Evolutionary conservation across 306 rosid genomes (phyloP), one percentile per base, ranked within the genome.

Genomic region (Lablab purpureus): DNA sequence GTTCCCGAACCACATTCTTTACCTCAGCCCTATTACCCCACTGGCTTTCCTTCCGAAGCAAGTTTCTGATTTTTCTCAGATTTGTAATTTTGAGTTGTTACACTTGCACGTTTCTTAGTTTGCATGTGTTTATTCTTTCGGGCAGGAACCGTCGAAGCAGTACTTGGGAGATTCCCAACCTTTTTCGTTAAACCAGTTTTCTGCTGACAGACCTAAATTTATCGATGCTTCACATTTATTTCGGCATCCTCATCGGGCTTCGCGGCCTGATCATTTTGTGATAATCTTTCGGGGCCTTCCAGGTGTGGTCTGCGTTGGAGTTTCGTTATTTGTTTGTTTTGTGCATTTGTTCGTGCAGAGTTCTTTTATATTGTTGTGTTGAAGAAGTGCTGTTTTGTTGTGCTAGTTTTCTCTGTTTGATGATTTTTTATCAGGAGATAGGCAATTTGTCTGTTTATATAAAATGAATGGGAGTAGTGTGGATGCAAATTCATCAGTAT

Each of bases 211-310:
- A 64, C 84, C 88, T 7, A 85, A 75, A 67, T 64, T 64, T 34
- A 17, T 82, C 49, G 86, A 82, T 30, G 88, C 88, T 74, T 87
- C 88, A 4, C 89, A 78, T 47, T 83, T 95, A 23, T 91, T 95
- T 85, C 83, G 82, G 84, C 85, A 67, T 68, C 97, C 94, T 0
- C 90, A 83, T 84, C 91, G 99, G 67, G 46, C 87, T 43, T 77
- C 89, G 18, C 99, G 97, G 17, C 98, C 99, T 46, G 99, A 91
- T 84, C 98, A 91, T 84, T 82, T 93, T 67, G 99, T 91, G 71
- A 82, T 93, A 66, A 89, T 95, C 83, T 88, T 95, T 73, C 88
- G 98, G 19, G 99, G 99, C 34, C 97, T 95, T 82, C 98, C 99
- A 84, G 99, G 99, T 95, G 37, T 75, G 73, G 32, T 62, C 40